A percentile compares a stretch with the other conserved stretches of the same genome.
phyloP scores from a whole-genome alignment of 495 filamentous ascomycete species.

The Hypoxylon perforatum region DNA sequence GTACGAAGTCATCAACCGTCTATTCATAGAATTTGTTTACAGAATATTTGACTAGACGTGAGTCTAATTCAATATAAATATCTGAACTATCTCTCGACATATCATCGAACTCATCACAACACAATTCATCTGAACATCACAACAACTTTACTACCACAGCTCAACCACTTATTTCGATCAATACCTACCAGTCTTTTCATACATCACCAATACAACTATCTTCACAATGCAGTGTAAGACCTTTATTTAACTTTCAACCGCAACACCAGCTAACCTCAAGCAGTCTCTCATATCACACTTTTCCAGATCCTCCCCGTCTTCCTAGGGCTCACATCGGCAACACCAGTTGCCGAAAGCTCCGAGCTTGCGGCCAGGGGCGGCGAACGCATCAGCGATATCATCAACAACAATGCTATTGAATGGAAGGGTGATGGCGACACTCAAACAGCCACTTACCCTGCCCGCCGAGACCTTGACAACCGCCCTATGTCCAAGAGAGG shows the following conservation, averaged over 20 bases:
- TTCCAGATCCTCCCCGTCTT: not conserved
- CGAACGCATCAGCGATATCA: not conserved
- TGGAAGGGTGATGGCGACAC: not conserved
- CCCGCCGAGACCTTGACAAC: not conserved
- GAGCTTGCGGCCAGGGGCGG: not conserved
- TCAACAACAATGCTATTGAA: not conserved
- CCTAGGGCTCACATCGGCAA: not conserved
- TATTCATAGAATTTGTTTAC: not conserved
- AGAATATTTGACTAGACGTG: not conserved
- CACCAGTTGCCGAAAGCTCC: not conserved
- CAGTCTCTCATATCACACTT: not conserved
- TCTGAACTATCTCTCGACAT: not conserved
- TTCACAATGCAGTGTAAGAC: not conserved
- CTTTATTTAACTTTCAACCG: not conserved
- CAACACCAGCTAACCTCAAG: not conserved
- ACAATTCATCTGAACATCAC: not conserved
- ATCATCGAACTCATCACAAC: not conserved
- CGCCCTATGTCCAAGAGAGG: not conserved
- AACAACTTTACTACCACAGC: not conserved
- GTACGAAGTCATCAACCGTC: not conserved
- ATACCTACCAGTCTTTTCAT: not conserved
- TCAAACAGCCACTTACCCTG: not conserved
- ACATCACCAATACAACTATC: not conserved
- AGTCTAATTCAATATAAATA: not conserved
- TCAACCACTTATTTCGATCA: not conserved